Evolutionary conservation across 2,329 filamentous ascomycete species (phyloP).

Genomic region (Fusarium mangiferae): DNA sequence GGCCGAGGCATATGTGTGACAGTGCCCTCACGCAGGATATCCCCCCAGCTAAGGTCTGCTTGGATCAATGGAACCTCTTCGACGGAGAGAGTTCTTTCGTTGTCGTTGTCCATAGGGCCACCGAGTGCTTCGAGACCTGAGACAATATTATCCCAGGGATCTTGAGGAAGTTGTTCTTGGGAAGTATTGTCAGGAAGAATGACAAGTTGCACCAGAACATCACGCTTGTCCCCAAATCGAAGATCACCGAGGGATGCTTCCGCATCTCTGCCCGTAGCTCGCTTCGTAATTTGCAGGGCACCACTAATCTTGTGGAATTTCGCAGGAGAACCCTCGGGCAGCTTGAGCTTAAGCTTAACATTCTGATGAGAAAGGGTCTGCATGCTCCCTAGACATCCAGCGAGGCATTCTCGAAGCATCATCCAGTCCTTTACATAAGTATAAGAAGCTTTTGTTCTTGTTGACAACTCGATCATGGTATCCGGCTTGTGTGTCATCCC

Average conservation of each 20-base stretch:
- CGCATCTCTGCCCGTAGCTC: constrained; percentile 91
- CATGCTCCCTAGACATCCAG: constrained; percentile 89
- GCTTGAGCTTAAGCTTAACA: constrained; percentile 90
- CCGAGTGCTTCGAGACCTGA: constrained; percentile 94
- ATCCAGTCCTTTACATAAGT: constrained; percentile 99
- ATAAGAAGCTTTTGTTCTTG: constrained; percentile 94
- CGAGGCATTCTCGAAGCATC: constrained; percentile 97
- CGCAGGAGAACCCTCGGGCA: constrained; percentile 95
- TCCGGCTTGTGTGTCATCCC: constrained; percentile 98
- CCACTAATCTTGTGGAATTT: constrained; percentile 99
- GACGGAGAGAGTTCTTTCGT: constrained; percentile 83
- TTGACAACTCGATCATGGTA: constrained; percentile 97
- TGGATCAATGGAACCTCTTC: constrained; percentile 96
- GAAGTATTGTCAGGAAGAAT: constrained; percentile 87
- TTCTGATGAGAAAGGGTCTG: constrained; percentile 98
- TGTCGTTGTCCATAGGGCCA: constrained; percentile 86
- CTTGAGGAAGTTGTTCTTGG: constrained; percentile 87
- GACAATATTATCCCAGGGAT: constrained; percentile 97
- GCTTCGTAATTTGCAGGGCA: constrained; percentile 94
- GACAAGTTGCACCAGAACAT: constrained; percentile 92
- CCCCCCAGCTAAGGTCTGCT: constrained; percentile 92
- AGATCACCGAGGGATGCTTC: constrained; percentile 93
- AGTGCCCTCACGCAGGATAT: constrained; percentile 89
- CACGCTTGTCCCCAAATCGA: constrained; percentile 92
- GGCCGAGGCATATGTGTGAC: constrained; percentile 87